These are phyloP conservation scores for Cyberlindnera japonica DNA, from an alignment of 805 yeast species.

Conservation along the genomic window DNA sequence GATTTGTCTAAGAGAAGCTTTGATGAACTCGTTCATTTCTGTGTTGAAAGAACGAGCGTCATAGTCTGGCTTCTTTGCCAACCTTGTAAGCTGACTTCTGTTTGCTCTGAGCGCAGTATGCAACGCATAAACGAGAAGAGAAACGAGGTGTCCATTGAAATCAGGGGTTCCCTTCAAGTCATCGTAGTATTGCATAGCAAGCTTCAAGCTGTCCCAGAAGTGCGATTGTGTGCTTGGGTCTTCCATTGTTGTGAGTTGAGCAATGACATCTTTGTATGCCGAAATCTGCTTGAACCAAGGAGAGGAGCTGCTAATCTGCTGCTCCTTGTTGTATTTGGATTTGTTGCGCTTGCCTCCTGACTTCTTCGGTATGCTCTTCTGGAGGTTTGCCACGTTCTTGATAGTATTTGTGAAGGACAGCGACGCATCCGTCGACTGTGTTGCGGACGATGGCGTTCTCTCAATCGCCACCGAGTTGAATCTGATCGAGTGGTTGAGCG, in stretches of 20 bases:
- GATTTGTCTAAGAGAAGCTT: conserved; percentile 48
- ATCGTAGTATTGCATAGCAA: conserved; percentile 48
- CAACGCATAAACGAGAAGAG: conserved; percentile 46
- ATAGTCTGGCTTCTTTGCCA: conserved; percentile 57
- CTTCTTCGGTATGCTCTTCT: conserved; percentile 11
- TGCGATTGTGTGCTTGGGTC: conserved; percentile 40
- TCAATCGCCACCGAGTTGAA: conserved; percentile 35
- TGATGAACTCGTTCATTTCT: conserved; percentile 47
- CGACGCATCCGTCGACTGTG: conserved; percentile 17
- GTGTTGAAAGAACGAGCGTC: conserved; percentile 55
- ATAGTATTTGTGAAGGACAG: conserved; percentile 26
- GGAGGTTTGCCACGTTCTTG: conserved; percentile 28
- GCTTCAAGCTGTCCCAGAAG: conserved; percentile 51
- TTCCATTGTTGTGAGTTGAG: conserved; percentile 30
- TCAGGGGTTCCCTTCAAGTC: conserved; percentile 45
- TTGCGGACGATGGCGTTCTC: conserved; percentile 26
- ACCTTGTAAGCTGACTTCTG: conserved; percentile 49
- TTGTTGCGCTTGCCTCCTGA: conserved; percentile 18
- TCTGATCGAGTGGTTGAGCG: conserved; percentile 36
- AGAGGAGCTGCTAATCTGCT: conserved; percentile 24
- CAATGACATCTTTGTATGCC: conserved; percentile 50
- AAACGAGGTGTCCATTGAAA: conserved; percentile 42
- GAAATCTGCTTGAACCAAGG: conserved; percentile 49
- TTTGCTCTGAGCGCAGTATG: conserved; percentile 56
- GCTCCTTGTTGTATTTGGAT: conserved; percentile 24